Evolutionary conservation across 2,329 filamentous ascomycete species (phyloP).

Genomic region (Aspergillus awamori): DNA sequence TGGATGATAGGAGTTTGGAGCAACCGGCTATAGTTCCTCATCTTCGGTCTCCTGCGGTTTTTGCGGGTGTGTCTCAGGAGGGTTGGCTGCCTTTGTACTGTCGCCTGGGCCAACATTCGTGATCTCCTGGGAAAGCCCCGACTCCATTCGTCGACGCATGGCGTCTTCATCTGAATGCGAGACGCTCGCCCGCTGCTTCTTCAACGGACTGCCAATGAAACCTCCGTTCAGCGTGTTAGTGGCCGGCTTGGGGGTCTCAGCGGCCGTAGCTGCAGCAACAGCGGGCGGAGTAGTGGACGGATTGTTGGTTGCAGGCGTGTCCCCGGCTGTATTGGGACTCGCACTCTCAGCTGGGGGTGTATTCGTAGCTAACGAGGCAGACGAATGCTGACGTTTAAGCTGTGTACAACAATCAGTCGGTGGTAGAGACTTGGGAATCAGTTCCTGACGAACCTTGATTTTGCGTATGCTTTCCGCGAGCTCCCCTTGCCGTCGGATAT

Average conservation of each 20-base stretch:
- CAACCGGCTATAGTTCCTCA: constrained; percentile 33
- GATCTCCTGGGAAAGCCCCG: constrained; percentile 43
- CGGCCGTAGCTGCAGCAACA: constrained; percentile 21
- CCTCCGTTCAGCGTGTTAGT: constrained; percentile 35
- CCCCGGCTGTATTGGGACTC: constrained; percentile 42
- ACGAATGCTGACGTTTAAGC: constrained; percentile 69
- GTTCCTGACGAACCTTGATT: constrained; percentile 59
- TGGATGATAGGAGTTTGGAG: not conserved
- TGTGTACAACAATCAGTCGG: constrained; percentile 34
- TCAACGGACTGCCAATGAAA: constrained; percentile 50
- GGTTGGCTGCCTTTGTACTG: constrained; percentile 11
- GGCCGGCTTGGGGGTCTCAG: constrained; percentile 27
- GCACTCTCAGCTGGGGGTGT: constrained; percentile 35
- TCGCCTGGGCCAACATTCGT: constrained; percentile 22
- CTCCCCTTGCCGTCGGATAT: constrained; percentile 62
- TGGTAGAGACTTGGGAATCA: not conserved
- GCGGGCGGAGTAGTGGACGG: constrained; percentile 43
- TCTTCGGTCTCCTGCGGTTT: constrained; percentile 26
- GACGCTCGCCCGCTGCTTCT: constrained; percentile 51
- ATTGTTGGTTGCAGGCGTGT: constrained; percentile 36
- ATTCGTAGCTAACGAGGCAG: constrained; percentile 54
- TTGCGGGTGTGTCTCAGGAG: constrained; percentile 26
- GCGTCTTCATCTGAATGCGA: constrained; percentile 46
- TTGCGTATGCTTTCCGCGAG: constrained; percentile 66
- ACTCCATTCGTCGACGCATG: constrained; percentile 44